phyloP scores from a whole-genome alignment of 1,284 basidiomycete species.

The Calocybe gambosa region DNA sequence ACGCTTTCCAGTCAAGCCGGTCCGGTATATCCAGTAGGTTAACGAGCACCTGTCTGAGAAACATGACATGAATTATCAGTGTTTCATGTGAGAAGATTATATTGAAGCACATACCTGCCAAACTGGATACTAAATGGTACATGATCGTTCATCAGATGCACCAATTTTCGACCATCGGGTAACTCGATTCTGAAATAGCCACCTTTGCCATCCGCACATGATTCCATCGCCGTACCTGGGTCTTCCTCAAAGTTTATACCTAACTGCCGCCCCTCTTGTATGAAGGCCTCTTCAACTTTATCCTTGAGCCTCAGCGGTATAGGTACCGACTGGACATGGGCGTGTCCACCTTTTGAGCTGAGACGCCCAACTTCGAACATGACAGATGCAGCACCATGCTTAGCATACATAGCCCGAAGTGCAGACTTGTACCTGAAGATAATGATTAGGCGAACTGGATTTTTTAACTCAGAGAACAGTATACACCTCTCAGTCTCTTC shows the following conservation, averaged over 20 bases:
- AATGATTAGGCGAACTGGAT: not conserved
- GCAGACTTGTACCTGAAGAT: slow-evolving; percentile 68
- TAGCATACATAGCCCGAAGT: slow-evolving; percentile 66
- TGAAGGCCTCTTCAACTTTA: slow-evolving; percentile 67
- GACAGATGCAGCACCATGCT: slow-evolving; percentile 64
- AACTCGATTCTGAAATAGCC: slow-evolving; percentile 89
- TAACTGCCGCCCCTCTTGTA: slow-evolving; percentile 53
- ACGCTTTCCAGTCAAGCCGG: slow-evolving; percentile 87
- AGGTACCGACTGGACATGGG: slow-evolving; percentile 85
- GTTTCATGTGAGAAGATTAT: slow-evolving; percentile 3
- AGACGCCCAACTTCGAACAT: slow-evolving; percentile 86
- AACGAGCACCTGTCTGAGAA: slow-evolving; percentile 69
- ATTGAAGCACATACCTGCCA: slow-evolving; percentile 63
- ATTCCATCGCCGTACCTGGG: slow-evolving; percentile 55
- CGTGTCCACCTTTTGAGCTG: slow-evolving; percentile 85
- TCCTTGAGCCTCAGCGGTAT: slow-evolving; percentile 59
- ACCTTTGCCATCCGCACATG: slow-evolving; percentile 46
- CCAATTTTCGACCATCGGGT: slow-evolving; percentile 79
- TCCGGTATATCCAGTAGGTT: slow-evolving; percentile 68
- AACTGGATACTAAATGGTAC: slow-evolving; percentile 87
- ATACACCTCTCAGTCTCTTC: slow-evolving; percentile 71
- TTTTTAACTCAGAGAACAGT: slow-evolving; percentile 2
- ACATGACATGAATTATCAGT: slow-evolving; percentile 6
- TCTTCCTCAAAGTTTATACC: slow-evolving; percentile 68
- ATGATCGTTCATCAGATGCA: slow-evolving; percentile 77